These are phyloP conservation scores for Galium porrigens DNA, from an alignment of 305 asterid genomes.

Conservation along the genomic window DNA sequence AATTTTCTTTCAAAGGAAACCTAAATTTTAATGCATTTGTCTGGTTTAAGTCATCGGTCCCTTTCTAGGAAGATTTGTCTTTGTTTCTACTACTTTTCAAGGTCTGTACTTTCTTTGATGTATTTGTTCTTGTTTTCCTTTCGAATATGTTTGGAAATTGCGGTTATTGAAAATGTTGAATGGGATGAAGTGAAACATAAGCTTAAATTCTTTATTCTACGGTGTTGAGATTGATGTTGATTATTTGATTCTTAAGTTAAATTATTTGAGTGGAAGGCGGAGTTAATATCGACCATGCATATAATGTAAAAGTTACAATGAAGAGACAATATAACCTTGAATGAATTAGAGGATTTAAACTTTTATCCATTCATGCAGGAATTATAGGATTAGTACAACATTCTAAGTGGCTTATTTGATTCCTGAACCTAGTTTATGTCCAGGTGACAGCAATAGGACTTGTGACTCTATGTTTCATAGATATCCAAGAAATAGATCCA, in stretches of 20 bases:
- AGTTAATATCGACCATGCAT: no score
- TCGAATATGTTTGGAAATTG: background rate
- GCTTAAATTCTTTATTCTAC: background rate
- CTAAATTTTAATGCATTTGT: background rate
- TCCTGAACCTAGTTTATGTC: constrained; percentile 17
- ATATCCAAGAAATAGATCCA: constrained; percentile 53
- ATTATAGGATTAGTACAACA: background rate
- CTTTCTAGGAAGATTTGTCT: background rate
- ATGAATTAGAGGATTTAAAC: background rate
- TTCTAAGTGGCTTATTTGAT: background rate
- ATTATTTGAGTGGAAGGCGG: no score
- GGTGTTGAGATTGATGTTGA: background rate
- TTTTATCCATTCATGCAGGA: background rate
- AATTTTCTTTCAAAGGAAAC: background rate
- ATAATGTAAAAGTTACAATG: no score
- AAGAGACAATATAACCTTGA: background rate
- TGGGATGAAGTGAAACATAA: background rate
- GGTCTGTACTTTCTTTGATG: background rate
- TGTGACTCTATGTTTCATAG: constrained; percentile 31
- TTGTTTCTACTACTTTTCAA: background rate
- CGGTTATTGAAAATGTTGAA: background rate
- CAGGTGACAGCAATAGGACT: constrained; percentile 64
- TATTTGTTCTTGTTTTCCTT: background rate
- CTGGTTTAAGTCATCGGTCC: background rate
- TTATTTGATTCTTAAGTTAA: background rate